Base-by-base conservation (phyloP, 2,329 filamentous ascomycete species). In the Penicillium griseofulvum region DNA sequence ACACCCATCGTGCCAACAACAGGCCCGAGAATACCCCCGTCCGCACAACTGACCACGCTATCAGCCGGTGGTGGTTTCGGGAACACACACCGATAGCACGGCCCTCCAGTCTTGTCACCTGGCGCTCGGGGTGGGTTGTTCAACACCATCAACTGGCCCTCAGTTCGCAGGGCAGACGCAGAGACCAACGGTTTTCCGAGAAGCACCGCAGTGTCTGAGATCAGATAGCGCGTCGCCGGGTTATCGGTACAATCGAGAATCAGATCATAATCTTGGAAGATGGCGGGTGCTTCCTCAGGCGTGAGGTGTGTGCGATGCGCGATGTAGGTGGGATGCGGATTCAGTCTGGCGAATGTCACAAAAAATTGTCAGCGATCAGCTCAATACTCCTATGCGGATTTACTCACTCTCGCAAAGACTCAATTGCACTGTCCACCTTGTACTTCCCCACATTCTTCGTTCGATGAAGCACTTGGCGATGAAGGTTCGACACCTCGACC, bases 181-280 rank as follows among this genome's bases (percentile, higher is more conserved):
- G 91, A 96, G 12, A 97, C 84, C 16, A 99, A 82, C 0, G 90
- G 86, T 67, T 91, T 94, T 2, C 81, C 76, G 0, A 92, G 80
- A 4, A 96, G 78, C 10, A 97, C 88, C 64, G 91, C 95, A 16
- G 89, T 84, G 69, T 99, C 94, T 0, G 91, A 96, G 61, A 97
- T 90, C 43, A 97, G 83, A 71, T 99, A 97, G 41, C 94, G 89
- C 0, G 91, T 90, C 1, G 90, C 88, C 0, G 94, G 93, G 61
- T 93, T 91, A 73, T 99, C 94, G 10, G 93, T 97, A 71, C 94
- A 99, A 73, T 99, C 94, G 12, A 99, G 84, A 1, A 97, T 85
- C 0, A 97, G 64, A 65, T 96, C 90, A 69, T 96, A 97, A 4
- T 78, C 65, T 0, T 78, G 74, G 53, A 96, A 83, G 38, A 91